Conservation (phyloP, 2,329 filamentous ascomycete genomes). For the Karstenula rhodostoma region DNA sequence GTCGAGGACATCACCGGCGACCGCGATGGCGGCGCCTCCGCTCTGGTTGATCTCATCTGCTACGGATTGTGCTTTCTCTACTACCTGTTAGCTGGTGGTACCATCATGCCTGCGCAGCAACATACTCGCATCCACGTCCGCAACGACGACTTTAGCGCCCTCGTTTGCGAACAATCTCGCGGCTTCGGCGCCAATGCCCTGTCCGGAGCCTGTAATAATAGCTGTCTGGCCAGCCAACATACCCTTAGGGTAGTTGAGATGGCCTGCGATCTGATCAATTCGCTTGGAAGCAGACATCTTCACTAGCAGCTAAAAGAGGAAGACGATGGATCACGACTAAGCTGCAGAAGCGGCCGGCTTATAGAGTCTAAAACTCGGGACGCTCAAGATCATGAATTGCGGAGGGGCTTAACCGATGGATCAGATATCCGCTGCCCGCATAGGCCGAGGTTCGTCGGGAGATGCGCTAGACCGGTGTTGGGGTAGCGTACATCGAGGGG, state of each 20-base stretch:
- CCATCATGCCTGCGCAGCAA: constrained; percentile 6
- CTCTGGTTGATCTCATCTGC: constrained; percentile 73
- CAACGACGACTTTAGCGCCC: constrained; percentile 82
- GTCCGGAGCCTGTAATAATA: constrained; percentile 86
- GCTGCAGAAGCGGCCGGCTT: background rate
- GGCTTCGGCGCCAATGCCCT: constrained; percentile 87
- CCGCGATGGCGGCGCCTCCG: constrained; percentile 74
- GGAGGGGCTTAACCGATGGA: constrained; percentile 13
- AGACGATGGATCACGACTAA: background rate
- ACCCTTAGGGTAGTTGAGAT: constrained; percentile 83
- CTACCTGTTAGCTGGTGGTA: constrained; percentile 18
- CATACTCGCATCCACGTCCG: constrained; percentile 78
- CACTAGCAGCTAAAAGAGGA: background rate
- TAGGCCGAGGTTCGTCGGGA: constrained; percentile 7
- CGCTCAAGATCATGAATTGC: constrained; percentile 7
- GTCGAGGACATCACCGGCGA: constrained; percentile 79
- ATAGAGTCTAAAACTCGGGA: background rate
- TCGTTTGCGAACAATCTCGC: constrained; percentile 86
- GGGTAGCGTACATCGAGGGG: background rate
- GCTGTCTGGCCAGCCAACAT: constrained; percentile 81
- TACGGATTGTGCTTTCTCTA: constrained; percentile 74
- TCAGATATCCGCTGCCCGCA: constrained; percentile 9
- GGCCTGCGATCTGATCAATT: constrained; percentile 74
- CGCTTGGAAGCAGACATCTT: constrained; percentile 51
- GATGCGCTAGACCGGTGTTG: background rate